phyloP scores from a whole-genome alignment of 202 grass and related monocot species.

The Thinopyrum obtusiflorum region DNA sequence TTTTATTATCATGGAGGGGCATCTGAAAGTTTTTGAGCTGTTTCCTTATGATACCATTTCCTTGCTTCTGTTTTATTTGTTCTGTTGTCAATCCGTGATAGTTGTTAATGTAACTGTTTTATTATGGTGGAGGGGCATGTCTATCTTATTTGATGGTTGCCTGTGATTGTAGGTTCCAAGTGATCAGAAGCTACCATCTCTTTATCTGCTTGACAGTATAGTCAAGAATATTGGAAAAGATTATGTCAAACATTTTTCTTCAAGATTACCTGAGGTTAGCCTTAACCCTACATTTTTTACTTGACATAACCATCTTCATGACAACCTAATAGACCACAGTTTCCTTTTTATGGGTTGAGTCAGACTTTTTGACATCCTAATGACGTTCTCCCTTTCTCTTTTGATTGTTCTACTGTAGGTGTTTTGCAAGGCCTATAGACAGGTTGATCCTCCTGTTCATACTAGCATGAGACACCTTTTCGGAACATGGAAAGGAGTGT shows the following conservation, averaged over 20 bases:
- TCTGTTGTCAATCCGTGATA: neutral
- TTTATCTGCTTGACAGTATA: slow-evolving; percentile 97
- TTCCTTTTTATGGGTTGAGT: neutral
- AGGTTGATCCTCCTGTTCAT: slow-evolving; percentile 83
- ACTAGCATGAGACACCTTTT: slow-evolving; percentile 98
- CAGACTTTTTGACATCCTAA: slow-evolving; percentile 24
- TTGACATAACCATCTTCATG: neutral
- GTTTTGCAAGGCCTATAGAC: slow-evolving; percentile 94
- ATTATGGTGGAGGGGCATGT: neutral
- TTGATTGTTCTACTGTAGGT: slow-evolving; percentile 52
- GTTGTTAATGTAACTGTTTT: slow-evolving; percentile 5
- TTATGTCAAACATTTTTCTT: slow-evolving; percentile 90
- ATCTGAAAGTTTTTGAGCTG: neutral
- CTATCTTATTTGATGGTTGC: slow-evolving; percentile 29
- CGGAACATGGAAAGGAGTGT: slow-evolving; percentile 98
- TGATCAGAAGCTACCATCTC: slow-evolving; percentile 92
- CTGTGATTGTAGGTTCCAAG: slow-evolving; percentile 66
- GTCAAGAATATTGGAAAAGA: slow-evolving; percentile 99
- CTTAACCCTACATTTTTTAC: slow-evolving; percentile 17
- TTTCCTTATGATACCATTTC: neutral
- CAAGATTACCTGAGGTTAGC: slow-evolving; percentile 74
- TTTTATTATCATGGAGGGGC: neutral
- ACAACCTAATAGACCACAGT: neutral
- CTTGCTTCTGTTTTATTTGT: neutral
- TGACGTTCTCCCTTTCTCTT: slow-evolving; percentile 2